Evolutionary conservation across 495 filamentous ascomycete species (phyloP), one percentile per base, ranked within the genome.

Genomic region (Thozetella sp.): DNA sequence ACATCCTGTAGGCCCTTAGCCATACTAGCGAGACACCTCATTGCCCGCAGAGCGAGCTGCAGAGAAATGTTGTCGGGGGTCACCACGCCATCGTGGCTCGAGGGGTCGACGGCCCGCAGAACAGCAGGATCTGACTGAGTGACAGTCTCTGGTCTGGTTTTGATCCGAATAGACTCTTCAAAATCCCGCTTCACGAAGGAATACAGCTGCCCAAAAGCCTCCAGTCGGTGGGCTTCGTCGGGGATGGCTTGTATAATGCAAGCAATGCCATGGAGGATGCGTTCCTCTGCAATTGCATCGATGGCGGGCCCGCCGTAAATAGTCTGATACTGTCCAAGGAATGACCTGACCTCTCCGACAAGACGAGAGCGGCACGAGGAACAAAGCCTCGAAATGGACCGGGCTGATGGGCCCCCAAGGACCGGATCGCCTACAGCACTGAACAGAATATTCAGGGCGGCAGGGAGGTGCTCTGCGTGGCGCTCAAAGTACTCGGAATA

Each of bases 401-500:
- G 85, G 2, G 93, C 93, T n/a, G 93, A 91, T 43, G 84, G 76
- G 19, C 80, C 76, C 13, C 90, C 88, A 50, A 96, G 83, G 13
- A 82, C 73, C 9, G 83, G 81, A 24, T 88, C 86, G 22, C 84
- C 82, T 27, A 96, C 77, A 1, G 91, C 89, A 45, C 81, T 81
- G 66, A 97, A 97, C 2, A 97, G 81, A 54, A 97, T 89, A 58
- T 88, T 93, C 25, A 99, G 76, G 2, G 91, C 89, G 57, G 84
- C 73, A 0, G 92, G 89, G 10, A 99, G 82, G 61, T 86, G 80
- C 57, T 88, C 79, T 20, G 85, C 77, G 65, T 92, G 84, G 25
- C 86, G 82, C 67, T 90, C 84, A 70, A 97, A 97, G 74, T 92
- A 97, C 37, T 87, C 83, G 27, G 88, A 84, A 72, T 95, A 97